These are phyloP conservation scores for Tetrapyrgos nigripes DNA, from an alignment of 1,284 basidiomycete genomes.

Conservation along the genomic window DNA sequence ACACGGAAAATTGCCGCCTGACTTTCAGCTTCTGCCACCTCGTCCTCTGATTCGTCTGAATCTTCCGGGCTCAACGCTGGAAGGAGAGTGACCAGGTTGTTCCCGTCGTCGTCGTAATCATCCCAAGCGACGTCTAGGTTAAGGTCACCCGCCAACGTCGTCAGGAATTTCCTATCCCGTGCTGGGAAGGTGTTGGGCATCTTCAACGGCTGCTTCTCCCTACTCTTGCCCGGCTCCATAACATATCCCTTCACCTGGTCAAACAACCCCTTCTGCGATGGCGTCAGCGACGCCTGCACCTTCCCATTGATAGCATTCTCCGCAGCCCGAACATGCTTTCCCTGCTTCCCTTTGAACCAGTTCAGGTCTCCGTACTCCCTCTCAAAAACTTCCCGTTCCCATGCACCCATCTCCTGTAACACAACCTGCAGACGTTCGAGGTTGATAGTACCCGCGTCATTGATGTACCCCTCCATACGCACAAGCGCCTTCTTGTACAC, in stretches of 20 bases:
- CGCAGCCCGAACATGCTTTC: slow-evolving; percentile 69
- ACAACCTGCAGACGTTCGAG: slow-evolving; percentile 85
- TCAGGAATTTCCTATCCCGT: slow-evolving; percentile 81
- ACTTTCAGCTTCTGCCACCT: slow-evolving; percentile 64
- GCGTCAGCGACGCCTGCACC: slow-evolving; percentile 61
- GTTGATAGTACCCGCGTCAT: slow-evolving; percentile 88
- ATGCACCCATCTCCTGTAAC: slow-evolving; percentile 85
- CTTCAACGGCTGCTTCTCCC: slow-evolving; percentile 53
- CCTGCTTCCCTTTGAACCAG: slow-evolving; percentile 92
- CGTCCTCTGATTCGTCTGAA: slow-evolving; percentile 53
- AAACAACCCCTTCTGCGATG: slow-evolving; percentile 78
- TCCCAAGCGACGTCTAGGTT: slow-evolving; percentile 86
- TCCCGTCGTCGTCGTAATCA: slow-evolving; percentile 86
- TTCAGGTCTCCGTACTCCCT: slow-evolving; percentile 88
- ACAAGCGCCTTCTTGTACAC: slow-evolving; percentile 95
- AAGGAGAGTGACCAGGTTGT: slow-evolving; percentile 72
- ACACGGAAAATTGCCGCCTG: slow-evolving; percentile 82
- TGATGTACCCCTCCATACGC: slow-evolving; percentile 90
- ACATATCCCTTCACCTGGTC: slow-evolving; percentile 74
- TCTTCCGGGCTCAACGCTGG: slow-evolving; percentile 50
- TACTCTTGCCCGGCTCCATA: slow-evolving; percentile 59
- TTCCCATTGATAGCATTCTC: slow-evolving; percentile 55
- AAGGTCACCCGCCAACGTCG: slow-evolving; percentile 74
- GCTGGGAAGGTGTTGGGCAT: slow-evolving; percentile 83
- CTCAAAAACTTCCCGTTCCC: slow-evolving; percentile 92